phyloP scores from a whole-genome alignment of 345 rosid species.

The Rhodamnia rubescens region DNA sequence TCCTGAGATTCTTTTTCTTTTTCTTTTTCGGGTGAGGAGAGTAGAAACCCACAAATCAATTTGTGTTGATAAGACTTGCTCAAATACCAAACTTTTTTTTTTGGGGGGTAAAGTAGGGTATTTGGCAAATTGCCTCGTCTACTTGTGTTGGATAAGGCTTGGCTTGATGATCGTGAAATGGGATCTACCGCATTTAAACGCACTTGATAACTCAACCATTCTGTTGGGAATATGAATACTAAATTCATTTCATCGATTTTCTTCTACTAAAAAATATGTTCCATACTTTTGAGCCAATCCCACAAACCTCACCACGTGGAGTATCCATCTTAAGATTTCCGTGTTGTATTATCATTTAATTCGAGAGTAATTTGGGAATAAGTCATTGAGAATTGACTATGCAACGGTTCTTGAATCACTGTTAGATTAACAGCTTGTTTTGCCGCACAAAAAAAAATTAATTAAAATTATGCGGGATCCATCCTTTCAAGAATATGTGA shows the following conservation, averaged over 20 bases:
- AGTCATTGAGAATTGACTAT: too few species aligned
- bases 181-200: neutral
- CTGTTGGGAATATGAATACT: neutral
- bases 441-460: too few species aligned
- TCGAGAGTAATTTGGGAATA: neutral
- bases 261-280: neutral
- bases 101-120: neutral
- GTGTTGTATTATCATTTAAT: neutral
- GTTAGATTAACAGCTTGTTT: too few species aligned
- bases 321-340: neutral
- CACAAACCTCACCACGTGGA: neutral
- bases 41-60: neutral
- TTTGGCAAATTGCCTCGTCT: neutral
- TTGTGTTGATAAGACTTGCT: neutral
- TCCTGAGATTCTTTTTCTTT: neutral
- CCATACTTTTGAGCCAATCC: neutral
- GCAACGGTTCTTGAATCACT: too few species aligned
- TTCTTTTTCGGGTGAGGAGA: neutral
- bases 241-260: neutral
- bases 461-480: too few species aligned
- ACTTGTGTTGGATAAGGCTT: neutral
- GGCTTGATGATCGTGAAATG: neutral
- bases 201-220: neutral
- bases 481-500: too few species aligned
- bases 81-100: neutral